A percentile compares a stretch with the other conserved stretches of the same genome.
Evolutionary conservation across 139 green algal genomes (phyloP).

Genomic region (Parachlorella kessleri): DNA sequence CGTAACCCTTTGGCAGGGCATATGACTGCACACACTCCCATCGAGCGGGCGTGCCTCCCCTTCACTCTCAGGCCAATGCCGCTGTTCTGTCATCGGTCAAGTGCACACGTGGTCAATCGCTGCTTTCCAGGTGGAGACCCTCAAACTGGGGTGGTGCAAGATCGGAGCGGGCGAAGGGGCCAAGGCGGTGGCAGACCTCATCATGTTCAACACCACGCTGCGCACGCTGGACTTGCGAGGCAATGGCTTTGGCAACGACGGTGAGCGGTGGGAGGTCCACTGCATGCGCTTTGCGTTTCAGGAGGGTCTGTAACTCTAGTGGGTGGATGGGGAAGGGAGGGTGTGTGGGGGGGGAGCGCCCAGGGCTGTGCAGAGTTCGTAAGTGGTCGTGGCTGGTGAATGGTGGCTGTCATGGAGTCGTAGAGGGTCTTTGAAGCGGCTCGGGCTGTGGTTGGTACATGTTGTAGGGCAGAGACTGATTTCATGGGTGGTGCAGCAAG

Average conservation of each 20-base stretch:
- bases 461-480: no score
- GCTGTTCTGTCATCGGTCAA: no score
- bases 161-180: slow-evolving; percentile 78
- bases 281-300: no score
- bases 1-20: no score
- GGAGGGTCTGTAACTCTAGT: no score
- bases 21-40: no score
- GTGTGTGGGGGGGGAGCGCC: not conserved
- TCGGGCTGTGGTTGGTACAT: no score
- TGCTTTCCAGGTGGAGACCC: slow-evolving; percentile 60
- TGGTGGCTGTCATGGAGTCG: not conserved
- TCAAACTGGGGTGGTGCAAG: slow-evolving; percentile 98
- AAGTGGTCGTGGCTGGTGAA: not conserved
- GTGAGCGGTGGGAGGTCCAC: slow-evolving; percentile 33
- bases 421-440: no score
- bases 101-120: no score
- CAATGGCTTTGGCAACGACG: slow-evolving; percentile 90
- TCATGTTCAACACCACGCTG: slow-evolving; percentile 91
- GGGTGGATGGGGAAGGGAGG: not conserved
- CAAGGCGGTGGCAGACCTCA: slow-evolving; percentile 80
- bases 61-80: no score
- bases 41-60: no score
- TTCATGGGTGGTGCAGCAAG: no score
- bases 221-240: slow-evolving; percentile 89
- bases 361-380: not conserved